Conservation (phyloP, 1,139 yeast species). For the Protomyces macrosporus region DNA sequence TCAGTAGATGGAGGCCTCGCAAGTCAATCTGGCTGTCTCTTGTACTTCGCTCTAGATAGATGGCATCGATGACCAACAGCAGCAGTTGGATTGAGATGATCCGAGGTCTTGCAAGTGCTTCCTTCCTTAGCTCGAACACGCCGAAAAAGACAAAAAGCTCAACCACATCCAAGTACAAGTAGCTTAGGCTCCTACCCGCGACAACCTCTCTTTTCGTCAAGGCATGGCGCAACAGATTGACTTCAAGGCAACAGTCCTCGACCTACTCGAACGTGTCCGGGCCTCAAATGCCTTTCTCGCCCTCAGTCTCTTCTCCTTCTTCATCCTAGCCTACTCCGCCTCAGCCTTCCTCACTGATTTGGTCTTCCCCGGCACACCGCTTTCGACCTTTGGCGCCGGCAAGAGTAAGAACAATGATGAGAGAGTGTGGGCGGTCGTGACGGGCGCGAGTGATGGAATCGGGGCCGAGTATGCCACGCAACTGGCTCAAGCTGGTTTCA, state of each 20-base stretch:
- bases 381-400: slow-evolving; percentile 62
- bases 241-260: slow-evolving; percentile 2
- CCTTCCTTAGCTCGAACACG: too few relatives aligned
- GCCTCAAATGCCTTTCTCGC: slow-evolving; percentile 9
- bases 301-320: slow-evolving; percentile 9
- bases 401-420: slow-evolving; percentile 38
- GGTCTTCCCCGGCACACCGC: slow-evolving; percentile 33
- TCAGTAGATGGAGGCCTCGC: too few relatives aligned
- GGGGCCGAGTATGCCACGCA: slow-evolving; percentile 88
- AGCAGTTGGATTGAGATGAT: too few relatives aligned
- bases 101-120: too few relatives aligned
- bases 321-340: slow-evolving; percentile 9
- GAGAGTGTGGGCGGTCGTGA: slow-evolving; percentile 74
- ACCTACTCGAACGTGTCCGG: slow-evolving; percentile 6
- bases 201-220: background rate
- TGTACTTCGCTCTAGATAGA: too few relatives aligned
- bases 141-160: too few relatives aligned
- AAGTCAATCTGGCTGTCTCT: too few relatives aligned
- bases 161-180: too few relatives aligned
- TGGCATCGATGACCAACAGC: too few relatives aligned
- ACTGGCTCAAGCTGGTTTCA: slow-evolving; percentile 79
- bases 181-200: too few relatives aligned
- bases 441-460: slow-evolving; percentile 97
- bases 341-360: slow-evolving; percentile 14
- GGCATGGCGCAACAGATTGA: slow-evolving; percentile 3